Percentiles rank a stretch among this genome's conserved stretches.
Evolutionary conservation across 352 stramenopile genomes (phyloP).

Genomic region (Phytophthora pinifolia): DNA sequence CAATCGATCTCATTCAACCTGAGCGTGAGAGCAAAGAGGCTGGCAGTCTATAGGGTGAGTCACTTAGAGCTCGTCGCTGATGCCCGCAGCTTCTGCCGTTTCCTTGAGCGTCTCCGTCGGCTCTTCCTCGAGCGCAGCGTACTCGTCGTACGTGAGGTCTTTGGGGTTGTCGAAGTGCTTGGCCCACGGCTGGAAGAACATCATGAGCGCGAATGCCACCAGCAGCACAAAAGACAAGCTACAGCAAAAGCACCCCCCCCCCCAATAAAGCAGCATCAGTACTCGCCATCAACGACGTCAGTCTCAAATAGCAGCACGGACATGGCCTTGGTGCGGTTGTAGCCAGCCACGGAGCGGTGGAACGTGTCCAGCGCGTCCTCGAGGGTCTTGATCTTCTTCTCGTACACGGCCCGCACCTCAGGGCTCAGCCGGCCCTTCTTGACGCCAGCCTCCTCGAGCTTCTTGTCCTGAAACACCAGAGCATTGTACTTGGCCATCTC

Average conservation of each 20-base stretch:
- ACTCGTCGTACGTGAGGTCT: constrained; percentile 32
- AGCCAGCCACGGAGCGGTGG: constrained; percentile 70
- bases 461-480: constrained; percentile 84
- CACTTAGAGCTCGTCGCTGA: constrained; percentile 45
- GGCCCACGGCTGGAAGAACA: constrained; percentile 78
- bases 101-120: constrained; percentile 22
- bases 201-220: constrained; percentile 61
- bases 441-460: constrained; percentile 66
- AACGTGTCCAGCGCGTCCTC: constrained; percentile 77
- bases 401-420: constrained; percentile 56
- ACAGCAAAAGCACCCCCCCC: background rate
- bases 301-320: constrained; percentile 24
- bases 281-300: background rate
- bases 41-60: constrained; percentile 16
- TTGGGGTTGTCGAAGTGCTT: constrained; percentile 34
- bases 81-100: constrained; percentile 11
- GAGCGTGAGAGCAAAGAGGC: constrained; percentile 13
- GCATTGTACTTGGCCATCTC: constrained; percentile 84
- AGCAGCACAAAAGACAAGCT: constrained; percentile 43
- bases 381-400: constrained; percentile 73
- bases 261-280: background rate
- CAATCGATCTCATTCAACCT: constrained; percentile 32
- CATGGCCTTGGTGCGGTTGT: constrained; percentile 82
- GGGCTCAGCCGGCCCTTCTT: constrained; percentile 65
- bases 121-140: constrained; percentile 27